Evolutionary conservation across 1,284 basidiomycete species (phyloP).

Genomic region (Jaminaea rosea): DNA sequence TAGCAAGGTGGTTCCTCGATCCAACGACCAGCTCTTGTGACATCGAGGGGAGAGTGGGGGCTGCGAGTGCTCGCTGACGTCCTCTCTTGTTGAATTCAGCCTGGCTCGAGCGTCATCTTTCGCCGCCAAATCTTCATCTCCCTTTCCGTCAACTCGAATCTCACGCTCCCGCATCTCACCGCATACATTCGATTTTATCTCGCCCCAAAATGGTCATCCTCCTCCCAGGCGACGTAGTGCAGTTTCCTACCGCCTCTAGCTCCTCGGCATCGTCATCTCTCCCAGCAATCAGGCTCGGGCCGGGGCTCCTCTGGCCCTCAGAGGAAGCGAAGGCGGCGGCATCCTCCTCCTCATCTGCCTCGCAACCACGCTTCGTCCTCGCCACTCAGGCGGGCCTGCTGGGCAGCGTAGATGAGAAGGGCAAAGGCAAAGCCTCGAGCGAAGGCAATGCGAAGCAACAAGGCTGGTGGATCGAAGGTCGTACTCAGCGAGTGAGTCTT

Average conservation of each 20-base stretch:
- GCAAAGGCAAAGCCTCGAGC: background rate
- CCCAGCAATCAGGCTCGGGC: background rate
- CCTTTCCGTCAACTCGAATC: no score
- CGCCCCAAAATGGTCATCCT: background rate
- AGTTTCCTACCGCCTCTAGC: background rate
- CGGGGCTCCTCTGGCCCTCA: background rate
- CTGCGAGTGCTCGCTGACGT: no score
- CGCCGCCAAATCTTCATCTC: no score
- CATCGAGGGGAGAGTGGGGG: no score
- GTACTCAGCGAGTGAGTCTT: background rate
- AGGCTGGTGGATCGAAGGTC: background rate
- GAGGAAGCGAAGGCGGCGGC: background rate
- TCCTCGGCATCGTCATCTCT: background rate
- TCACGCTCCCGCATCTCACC: no score
- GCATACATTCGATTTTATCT: no score
- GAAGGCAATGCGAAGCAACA: background rate
- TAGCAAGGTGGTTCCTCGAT: no score
- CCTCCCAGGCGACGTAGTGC: background rate
- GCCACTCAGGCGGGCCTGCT: background rate
- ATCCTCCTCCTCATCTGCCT: background rate
- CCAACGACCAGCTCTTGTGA: no score
- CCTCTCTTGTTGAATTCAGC: no score
- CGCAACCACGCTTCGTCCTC: no score
- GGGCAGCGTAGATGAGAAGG: background rate
- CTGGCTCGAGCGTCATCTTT: no score